phyloP scores from a whole-genome alignment of 257 asterid genomes.

The Echites panduratus region DNA sequence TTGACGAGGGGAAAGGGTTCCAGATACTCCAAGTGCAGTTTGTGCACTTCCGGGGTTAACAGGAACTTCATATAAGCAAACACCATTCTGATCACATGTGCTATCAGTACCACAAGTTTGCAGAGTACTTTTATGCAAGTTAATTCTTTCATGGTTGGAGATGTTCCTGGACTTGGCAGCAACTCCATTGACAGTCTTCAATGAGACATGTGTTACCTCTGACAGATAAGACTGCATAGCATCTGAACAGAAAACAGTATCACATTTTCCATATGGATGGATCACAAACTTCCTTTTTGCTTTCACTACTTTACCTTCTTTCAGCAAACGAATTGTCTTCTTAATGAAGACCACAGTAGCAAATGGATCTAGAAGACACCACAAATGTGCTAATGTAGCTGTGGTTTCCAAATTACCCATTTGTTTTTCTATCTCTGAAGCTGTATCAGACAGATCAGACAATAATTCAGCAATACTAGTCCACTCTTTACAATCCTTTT shows the following conservation, averaged over 20 bases:
- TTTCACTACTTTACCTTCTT: conserved; percentile 66
- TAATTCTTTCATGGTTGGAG: conserved; percentile 37
- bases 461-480: conserved; percentile 61
- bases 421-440: conserved; percentile 59
- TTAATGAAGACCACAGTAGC: conserved; percentile 83
- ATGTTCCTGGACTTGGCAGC: conserved; percentile 42
- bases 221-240: conserved; percentile 13
- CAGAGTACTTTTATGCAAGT: conserved; percentile 20
- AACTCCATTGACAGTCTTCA: conserved; percentile 23
- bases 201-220: conserved; percentile 18
- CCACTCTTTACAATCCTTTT: conserved; percentile 55
- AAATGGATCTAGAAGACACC: conserved; percentile 96
- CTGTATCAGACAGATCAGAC: conserved; percentile 54
- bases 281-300: conserved; percentile 52
- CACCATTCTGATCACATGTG: conserved; percentile 34
- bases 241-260: conserved; percentile 17
- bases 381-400: conserved; percentile 60
- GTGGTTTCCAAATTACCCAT: conserved; percentile 42
- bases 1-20: conserved; percentile 32
- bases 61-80: conserved; percentile 58
- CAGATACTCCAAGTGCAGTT: conserved; percentile 33
- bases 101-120: conserved; percentile 40
- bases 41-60: conserved; percentile 40
- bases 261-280: conserved; percentile 36
- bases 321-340: conserved; percentile 67